Evolutionary conservation across 2,329 filamentous ascomycete species (phyloP).

Genomic region (Lachnellula subtilissima): DNA sequence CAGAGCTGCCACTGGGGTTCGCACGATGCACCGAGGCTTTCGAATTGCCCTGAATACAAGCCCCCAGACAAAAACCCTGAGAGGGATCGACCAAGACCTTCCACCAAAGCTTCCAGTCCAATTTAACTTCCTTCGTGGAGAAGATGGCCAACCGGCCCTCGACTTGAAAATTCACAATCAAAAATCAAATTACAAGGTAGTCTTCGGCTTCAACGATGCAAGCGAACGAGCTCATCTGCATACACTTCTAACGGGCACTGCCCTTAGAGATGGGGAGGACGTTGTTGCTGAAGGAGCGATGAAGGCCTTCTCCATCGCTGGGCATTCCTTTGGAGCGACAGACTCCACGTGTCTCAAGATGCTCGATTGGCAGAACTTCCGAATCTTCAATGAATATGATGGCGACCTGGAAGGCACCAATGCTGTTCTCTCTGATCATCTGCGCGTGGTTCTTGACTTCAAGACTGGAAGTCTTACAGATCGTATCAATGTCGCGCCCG

Average conservation of each 20-base stretch:
- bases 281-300: conserved; percentile 67
- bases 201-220: conserved; percentile 72
- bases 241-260: conserved; percentile 66
- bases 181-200: conserved; percentile 54
- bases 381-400: conserved; percentile 66
- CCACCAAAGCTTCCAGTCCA: conserved; percentile 63
- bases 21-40: conserved; percentile 73
- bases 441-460: conserved; percentile 72
- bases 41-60: conserved; percentile 74
- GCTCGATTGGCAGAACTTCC: conserved; percentile 59
- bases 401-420: conserved; percentile 53
- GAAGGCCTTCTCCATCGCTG: conserved; percentile 59
- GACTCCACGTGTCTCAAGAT: conserved; percentile 25
- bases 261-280: conserved; percentile 62
- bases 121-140: conserved; percentile 71
- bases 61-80: conserved; percentile 70
- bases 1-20: conserved; percentile 66
- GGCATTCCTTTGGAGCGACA: conserved; percentile 40
- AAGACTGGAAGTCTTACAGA: conserved; percentile 76
- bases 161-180: conserved; percentile 54
- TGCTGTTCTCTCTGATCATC: conserved; percentile 69
- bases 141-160: conserved; percentile 63
- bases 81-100: conserved; percentile 68
- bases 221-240: conserved; percentile 68
- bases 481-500: conserved; percentile 73